These are phyloP conservation scores for Talaromyces trachyspermus DNA, from an alignment of 495 filamentous ascomycete species.

Conservation along the genomic window DNA sequence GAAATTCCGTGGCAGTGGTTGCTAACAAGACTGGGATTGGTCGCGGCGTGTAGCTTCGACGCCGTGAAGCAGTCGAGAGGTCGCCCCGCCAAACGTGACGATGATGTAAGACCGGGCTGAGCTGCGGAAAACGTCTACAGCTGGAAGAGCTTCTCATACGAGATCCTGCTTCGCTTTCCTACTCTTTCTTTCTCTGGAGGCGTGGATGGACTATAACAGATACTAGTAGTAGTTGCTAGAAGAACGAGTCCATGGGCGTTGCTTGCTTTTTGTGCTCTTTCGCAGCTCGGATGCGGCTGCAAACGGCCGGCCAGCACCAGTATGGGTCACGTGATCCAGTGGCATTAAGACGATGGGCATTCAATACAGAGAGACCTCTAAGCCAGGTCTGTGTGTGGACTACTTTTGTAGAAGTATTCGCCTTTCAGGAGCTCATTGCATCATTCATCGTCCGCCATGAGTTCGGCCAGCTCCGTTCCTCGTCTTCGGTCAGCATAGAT, in stretches of 20 bases:
- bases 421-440: too few species aligned
- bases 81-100: conserved; percentile 6
- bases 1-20: not conserved
- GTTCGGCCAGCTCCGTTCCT: conserved; percentile 81
- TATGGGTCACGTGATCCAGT: not conserved
- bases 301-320: not conserved
- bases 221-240: too few species aligned
- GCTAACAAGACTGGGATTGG: not conserved
- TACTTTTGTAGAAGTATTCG: too few species aligned
- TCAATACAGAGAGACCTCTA: too few species aligned
- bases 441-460: conserved; percentile 68
- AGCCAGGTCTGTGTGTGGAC: too few species aligned
- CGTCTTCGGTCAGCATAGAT: conserved; percentile 63
- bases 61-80: conserved; percentile 5
- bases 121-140: too few species aligned
- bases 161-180: not conserved
- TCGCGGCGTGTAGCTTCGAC: not conserved
- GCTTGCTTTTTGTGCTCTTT: too few species aligned
- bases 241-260: too few species aligned
- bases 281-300: not conserved
- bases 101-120: conserved; percentile 7
- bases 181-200: too few species aligned
- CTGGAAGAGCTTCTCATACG: not conserved
- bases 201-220: too few species aligned
- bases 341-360: not conserved